phyloP scores from a whole-genome alignment of 2,329 filamentous ascomycete species.

The Aspergillus luchuensis region DNA sequence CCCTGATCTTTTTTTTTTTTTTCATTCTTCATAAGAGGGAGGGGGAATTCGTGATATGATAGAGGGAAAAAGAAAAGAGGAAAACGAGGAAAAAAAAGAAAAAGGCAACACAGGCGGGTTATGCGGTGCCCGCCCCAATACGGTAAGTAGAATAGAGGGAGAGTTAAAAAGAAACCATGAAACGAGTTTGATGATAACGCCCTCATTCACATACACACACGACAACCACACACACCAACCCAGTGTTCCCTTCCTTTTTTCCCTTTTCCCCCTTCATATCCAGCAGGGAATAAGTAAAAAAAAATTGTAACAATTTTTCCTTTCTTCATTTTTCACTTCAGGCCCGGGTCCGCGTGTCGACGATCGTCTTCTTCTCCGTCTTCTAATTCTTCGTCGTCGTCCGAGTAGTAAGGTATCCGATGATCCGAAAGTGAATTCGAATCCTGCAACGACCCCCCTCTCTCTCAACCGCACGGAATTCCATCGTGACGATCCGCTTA shows the following conservation, averaged over 20 bases:
- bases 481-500: slow-evolving; percentile 54
- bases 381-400: neutral
- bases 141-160: neutral
- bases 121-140: slow-evolving; percentile 7
- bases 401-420: slow-evolving; percentile 4
- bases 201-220: slow-evolving; percentile 5
- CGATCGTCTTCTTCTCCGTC: neutral
- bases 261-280: slow-evolving; percentile 14
- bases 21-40: neutral
- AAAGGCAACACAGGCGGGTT: neutral
- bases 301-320: neutral
- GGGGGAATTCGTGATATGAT: neutral
- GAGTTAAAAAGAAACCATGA: neutral
- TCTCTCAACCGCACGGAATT: slow-evolving; percentile 29
- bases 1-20: too few relatives aligned
- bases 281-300: slow-evolving; percentile 11
- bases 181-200: slow-evolving; percentile 5
- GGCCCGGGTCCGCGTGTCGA: neutral
- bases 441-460: slow-evolving; percentile 24
- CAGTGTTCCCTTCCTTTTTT: too few relatives aligned
- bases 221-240: too few relatives aligned
- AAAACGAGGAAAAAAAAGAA: neutral
- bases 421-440: slow-evolving; percentile 3
- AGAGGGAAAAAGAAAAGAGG: neutral
- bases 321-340: slow-evolving; percentile 3